Evolutionary conservation across 176 grass and related monocot genomes (phyloP), one percentile per base, ranked within the genome.

Genomic region (Otatea glauca): DNA sequence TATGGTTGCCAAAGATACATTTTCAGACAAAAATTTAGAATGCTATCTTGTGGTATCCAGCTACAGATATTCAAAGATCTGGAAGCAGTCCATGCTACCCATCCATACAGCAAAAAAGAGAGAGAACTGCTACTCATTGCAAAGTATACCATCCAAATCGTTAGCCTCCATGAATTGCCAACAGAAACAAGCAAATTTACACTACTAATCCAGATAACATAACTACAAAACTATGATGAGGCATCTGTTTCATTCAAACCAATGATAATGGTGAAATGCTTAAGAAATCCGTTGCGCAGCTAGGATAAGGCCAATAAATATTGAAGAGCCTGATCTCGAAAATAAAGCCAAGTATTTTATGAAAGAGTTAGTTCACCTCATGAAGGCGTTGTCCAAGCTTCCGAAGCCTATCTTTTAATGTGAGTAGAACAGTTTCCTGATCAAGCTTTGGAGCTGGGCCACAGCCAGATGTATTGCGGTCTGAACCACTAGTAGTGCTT

Each of bases 321-420:
- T 51, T 64, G 16, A 86, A 65, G 53, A 83, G 11, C 42, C 23
- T 18, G 24, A 76, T 34, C 24, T 74, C 8, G 29, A 60, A 75
- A 68, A 79, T 25, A 80, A 74, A 61, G 39, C n/a, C 70, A 9
- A 49, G 35, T 39, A 60, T 2, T 44, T 61, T 35, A 54, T 87
- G 5, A 79, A 74, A 83, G 17, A 87, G 39, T 62, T 82, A 86
- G 4, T 69, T 88, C 39, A 94, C 92, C 92, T 94, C 89, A 16
- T 89, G 89, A 68, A 94, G 45, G 27, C 70, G 73, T 56, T 87
- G 81, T 76, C 90, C 92, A 81, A 89, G 89, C 77, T 87, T 89
- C 66, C 80, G 77, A 69, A 90, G 89, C 75, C 80, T 85, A 74
- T 92, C 90, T 81, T 88, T 89, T 62, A 93, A 85, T 45, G 88